Base-by-base conservation (phyloP, 495 filamentous ascomycete genomes). In the Xylona heveae region DNA sequence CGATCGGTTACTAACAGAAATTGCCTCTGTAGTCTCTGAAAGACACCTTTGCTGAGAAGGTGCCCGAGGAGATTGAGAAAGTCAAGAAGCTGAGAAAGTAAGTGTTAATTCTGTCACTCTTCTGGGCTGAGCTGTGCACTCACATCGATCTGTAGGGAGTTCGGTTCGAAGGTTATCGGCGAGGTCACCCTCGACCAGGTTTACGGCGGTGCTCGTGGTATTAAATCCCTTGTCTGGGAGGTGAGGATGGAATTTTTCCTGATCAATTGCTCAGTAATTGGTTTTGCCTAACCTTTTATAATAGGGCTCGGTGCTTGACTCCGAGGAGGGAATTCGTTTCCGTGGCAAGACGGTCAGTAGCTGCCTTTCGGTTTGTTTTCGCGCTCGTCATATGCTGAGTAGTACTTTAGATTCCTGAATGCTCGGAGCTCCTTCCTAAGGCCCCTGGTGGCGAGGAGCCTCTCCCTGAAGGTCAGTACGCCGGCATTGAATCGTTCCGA, bases 111-210 rank as follows among this genome's bases (percentile, higher is more conserved):
- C 3, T 7, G 18, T 33, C 19, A 2, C 17, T 13, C 18, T 10
- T 17, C 16, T 30, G 9, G 13, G 29, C 18, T 18, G 17, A 6
- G 16, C 6, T 31, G 10, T 9, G 9, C 38, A 28, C 28, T 23
- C 30, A 30, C 31, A 49, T 29, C 50, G 38, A 38, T 30, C 33
- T 19, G 37, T 44, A 91, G 83, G 64, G 85, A 90, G 42, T 68
- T 88, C 52, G 88, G 88, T 53, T 80, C 63, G 62, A 95, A 81
- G 58, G 77, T 94, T 41, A 60, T 99, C 45, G 83, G 85, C 48
- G 83, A 99, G 67, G 80, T 99, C 52, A 99, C 90, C 37, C 74
- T 99, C 46, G 88, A 95, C 64, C 90, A 99, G 61, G 88, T 88
- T 46, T 95, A 95, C 53, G 88, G 88, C 62, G 88, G 88, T 70